Conservation (phyloP, 2,329 filamentous ascomycete genomes). For the Xylariaceae sp. region DNA sequence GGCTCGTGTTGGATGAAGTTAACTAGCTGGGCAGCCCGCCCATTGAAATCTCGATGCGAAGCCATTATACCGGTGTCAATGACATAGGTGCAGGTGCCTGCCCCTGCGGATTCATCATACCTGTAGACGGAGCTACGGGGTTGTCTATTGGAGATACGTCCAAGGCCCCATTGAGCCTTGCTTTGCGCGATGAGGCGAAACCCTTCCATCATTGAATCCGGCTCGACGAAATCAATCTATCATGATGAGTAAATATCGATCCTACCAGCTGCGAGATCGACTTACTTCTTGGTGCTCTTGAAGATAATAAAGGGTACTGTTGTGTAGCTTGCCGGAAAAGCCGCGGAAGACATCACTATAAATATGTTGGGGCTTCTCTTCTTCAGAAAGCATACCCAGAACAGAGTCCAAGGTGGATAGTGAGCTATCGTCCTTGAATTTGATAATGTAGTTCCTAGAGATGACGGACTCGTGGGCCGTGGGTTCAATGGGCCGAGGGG, state of each 20-base stretch:
- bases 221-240: conserved; percentile 42
- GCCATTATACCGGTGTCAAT: conserved; percentile 59
- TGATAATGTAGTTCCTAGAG: background rate
- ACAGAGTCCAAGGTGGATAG: background rate
- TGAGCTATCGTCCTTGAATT: background rate
- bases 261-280: background rate
- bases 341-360: background rate
- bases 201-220: conserved; percentile 37
- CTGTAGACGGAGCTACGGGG: conserved; percentile 47
- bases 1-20: conserved; percentile 36
- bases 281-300: background rate
- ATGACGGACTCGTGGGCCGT: no score
- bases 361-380: background rate
- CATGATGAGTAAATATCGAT: background rate
- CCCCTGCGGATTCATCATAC: conserved; percentile 49
- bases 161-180: conserved; percentile 54
- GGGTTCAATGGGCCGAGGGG: no score
- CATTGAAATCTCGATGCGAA: conserved; percentile 50
- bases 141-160: conserved; percentile 47
- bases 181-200: no score
- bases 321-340: background rate
- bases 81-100: conserved; percentile 54
- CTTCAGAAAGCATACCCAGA: background rate
- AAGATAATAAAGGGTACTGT: background rate
- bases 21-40: conserved; percentile 44